Evolutionary conservation across 2,329 filamentous ascomycete genomes (phyloP).

Genomic region (Epichloe festucae): DNA sequence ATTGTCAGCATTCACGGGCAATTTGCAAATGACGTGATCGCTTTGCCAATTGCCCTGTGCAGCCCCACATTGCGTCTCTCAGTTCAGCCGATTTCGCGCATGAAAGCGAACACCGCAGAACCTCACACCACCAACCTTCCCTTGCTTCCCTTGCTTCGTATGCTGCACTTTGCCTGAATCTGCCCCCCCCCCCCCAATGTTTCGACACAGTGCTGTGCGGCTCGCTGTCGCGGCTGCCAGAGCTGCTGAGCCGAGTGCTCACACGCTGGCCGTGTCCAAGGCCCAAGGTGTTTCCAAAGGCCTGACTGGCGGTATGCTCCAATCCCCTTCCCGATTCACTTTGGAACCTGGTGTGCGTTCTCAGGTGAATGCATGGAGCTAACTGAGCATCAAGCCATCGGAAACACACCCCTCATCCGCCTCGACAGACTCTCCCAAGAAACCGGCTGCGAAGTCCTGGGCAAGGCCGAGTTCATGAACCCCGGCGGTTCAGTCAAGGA

Average conservation of each 20-base stretch:
- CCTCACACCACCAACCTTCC: neutral
- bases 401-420: slow-evolving; percentile 89
- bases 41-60: neutral
- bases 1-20: neutral
- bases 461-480: slow-evolving; percentile 98
- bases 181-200: slow-evolving; percentile 35
- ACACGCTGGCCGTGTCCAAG: slow-evolving; percentile 61
- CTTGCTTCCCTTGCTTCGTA: neutral
- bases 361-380: neutral
- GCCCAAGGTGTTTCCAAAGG: slow-evolving; percentile 69
- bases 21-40: slow-evolving; percentile 11
- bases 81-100: slow-evolving; percentile 3
- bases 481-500: slow-evolving; percentile 95
- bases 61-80: slow-evolving; percentile 4
- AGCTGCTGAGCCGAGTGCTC: slow-evolving; percentile 34
- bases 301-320: slow-evolving; percentile 60
- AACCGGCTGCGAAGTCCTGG: slow-evolving; percentile 86
- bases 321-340: neutral
- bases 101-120: neutral
- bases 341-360: neutral
- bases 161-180: neutral
- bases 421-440: slow-evolving; percentile 78
- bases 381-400: slow-evolving; percentile 54
- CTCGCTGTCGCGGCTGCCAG: slow-evolving; percentile 46
- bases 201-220: slow-evolving; percentile 53